phyloP scores from a whole-genome alignment of 2,329 filamentous ascomycete genomes.

The Colletotrichum abscissum region DNA sequence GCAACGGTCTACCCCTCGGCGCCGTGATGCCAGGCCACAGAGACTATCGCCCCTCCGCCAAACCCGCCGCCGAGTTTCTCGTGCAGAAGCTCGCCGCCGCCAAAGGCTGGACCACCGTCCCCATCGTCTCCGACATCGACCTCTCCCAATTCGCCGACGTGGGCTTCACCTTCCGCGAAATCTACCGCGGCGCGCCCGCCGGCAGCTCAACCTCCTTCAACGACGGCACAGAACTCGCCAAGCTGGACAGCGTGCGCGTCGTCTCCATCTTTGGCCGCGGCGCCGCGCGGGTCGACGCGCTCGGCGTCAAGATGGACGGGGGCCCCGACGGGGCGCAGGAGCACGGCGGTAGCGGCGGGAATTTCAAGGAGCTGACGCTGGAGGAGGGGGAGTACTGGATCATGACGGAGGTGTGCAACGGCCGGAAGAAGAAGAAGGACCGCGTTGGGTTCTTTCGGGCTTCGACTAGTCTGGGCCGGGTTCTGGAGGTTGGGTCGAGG shows the following conservation, averaged over 20 bases:
- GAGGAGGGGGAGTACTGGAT: background rate
- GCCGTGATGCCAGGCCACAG: background rate
- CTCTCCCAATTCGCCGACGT: background rate
- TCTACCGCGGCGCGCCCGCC: background rate
- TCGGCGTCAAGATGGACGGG: background rate
- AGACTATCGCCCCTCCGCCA: background rate
- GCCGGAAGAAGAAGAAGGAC: background rate
- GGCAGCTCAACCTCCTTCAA: background rate
- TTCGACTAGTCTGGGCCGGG: background rate
- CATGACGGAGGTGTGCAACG: background rate
- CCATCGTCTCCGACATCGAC: background rate
- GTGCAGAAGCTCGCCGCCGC: background rate
- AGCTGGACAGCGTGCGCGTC: background rate
- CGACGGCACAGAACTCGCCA: background rate
- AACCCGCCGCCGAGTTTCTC: background rate
- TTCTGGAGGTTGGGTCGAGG: background rate
- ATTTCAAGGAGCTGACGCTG: background rate
- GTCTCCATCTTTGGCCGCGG: background rate
- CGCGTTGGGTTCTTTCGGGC: background rate
- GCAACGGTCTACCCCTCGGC: background rate
- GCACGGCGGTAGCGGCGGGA: background rate
- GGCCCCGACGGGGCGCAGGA: background rate
- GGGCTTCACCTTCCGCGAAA: background rate
- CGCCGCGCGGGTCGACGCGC: background rate
- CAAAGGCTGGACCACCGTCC: background rate